phyloP scores from a whole-genome alignment of 73 alveolate species.

The Diophrys sp. region DNA sequence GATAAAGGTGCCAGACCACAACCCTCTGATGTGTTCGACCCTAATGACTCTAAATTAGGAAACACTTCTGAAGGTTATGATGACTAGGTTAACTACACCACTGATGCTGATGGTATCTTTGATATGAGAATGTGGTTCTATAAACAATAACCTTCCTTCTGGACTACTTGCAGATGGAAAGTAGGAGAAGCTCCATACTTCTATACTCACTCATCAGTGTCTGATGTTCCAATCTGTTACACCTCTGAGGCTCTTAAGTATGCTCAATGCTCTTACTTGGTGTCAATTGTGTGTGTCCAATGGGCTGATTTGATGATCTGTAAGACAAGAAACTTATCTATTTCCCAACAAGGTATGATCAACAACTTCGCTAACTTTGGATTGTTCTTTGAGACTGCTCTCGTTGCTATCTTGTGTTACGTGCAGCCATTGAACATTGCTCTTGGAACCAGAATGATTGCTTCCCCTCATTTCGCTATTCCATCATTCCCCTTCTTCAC shows the following conservation, averaged over 20 bases:
- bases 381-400: background rate
- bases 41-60: constrained; percentile 22
- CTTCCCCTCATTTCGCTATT: constrained; percentile 1
- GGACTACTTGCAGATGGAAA: constrained; percentile 54
- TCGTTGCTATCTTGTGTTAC: background rate
- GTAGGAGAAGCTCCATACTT: background rate
- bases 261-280: constrained; percentile 3
- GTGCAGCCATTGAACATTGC: background rate
- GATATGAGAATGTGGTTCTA: constrained; percentile 52
- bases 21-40: constrained; percentile 37
- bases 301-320: background rate
- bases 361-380: background rate
- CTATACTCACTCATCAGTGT: background rate
- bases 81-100: background rate
- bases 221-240: background rate
- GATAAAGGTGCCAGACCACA: constrained; percentile 39
- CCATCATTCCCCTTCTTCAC: constrained; percentile 8
- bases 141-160: background rate
- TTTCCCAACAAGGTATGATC: background rate
- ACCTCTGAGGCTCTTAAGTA: constrained; percentile 3
- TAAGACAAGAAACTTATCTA: background rate
- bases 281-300: background rate
- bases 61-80: constrained; percentile 14
- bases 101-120: background rate
- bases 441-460: constrained; percentile 11